Conservation (phyloP, 345 rosid species). For the Gossypium australe region DNA sequence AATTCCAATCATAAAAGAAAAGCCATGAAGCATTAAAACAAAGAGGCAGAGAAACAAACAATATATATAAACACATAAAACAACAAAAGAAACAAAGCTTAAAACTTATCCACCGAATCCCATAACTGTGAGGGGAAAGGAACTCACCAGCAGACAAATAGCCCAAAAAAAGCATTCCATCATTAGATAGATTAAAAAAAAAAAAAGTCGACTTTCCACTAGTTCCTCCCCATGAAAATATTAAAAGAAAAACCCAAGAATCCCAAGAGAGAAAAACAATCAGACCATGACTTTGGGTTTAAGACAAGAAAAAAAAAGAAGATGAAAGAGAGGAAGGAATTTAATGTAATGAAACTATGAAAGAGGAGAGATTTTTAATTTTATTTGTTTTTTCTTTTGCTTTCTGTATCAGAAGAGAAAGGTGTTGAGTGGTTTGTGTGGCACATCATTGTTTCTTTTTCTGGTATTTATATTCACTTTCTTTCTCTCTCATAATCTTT, state of each 20-base stretch:
- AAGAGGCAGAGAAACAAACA: constrained; percentile 4
- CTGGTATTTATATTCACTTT: constrained; percentile 12
- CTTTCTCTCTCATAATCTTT: constrained; percentile 1
- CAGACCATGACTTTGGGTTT: constrained; percentile 10
- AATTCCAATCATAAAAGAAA: background rate
- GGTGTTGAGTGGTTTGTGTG: constrained; percentile 10
- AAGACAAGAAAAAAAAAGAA: background rate
- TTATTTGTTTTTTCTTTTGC: background rate
- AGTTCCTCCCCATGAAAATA: background rate
- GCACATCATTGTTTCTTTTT: constrained; percentile 15
- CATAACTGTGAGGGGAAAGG: background rate
- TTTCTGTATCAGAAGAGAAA: background rate
- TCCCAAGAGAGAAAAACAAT: background rate
- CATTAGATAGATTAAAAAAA: background rate
- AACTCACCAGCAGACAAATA: constrained; percentile 6
- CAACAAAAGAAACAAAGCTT: constrained; percentile 1
- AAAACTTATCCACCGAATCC: background rate
- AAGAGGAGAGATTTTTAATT: background rate
- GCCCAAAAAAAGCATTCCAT: background rate
- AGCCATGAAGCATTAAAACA: background rate
- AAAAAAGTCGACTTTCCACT: background rate
- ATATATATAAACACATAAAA: background rate
- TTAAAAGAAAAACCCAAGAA: background rate
- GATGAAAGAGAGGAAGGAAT: background rate
- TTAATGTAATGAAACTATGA: background rate